Base-by-base conservation (phyloP, 176 grass and related monocot genomes). In the Eragrostis nindensis region DNA sequence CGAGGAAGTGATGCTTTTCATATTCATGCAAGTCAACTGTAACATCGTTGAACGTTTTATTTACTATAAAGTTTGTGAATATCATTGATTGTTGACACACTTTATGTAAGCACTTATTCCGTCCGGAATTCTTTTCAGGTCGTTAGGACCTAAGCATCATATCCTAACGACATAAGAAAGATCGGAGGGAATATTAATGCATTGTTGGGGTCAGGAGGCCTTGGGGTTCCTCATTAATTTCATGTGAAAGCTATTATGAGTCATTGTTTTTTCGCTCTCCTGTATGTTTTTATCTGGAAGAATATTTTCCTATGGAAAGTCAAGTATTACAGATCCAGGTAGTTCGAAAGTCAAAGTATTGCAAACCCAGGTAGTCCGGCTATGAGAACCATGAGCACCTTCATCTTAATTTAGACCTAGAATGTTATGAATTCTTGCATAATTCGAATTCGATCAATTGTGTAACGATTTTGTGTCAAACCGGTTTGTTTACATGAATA, bases 1-100 rank as follows among this genome's bases (percentile, higher is more conserved):
- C 46, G 52, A 80, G 53, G 50, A 62, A 59, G 27, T 63, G 36
- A 9, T 25, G 53, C 26, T 39, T 85, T 55, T 71, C 38, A 69
- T 64, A 84, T 65, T 70, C 38, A 39, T 84, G 44, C 24, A 76
- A 61, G 15, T 43, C 57, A 62, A 39, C 22, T 64, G 45, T 80
- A 25, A 63, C 52, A 80, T 8, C 19, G 17, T 45, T 11, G 19
- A 49, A 75, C 38, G 14, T 77, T 75, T 54, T 6, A 76, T 30
- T 36, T 43, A 59, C 57, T 55, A 36, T 55, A 36, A 36, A 36
- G 50, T 8, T 54, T 52, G 9, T 15, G 50, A 87, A 70, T 59
- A 49, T 2, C 10, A 10, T 68, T 4, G 30, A 75, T 62, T 84
- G 17, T 52, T 53, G 29, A 25, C 64, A 36, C 54, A 57, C 21